These are phyloP conservation scores for Singerocomus rubriflavus DNA, from an alignment of 1,284 basidiomycete genomes.

Conservation along the genomic window DNA sequence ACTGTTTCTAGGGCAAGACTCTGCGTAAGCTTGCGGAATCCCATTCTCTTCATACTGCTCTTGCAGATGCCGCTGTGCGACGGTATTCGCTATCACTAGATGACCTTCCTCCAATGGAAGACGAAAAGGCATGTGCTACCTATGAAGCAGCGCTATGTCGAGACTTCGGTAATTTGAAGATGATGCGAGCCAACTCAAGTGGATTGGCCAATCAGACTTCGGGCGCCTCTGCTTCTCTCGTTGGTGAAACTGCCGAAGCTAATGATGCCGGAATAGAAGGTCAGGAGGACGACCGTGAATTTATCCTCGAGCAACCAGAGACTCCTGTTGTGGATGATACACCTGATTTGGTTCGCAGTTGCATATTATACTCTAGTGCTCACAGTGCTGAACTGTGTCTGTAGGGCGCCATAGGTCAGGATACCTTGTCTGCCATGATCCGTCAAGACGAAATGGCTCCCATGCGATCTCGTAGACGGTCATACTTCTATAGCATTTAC, in stretches of 20 bases:
- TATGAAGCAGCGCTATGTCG: constrained; percentile 51
- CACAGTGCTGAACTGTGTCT: constrained; percentile 10
- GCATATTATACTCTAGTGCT: constrained; percentile 1
- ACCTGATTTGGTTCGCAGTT: constrained; percentile 34
- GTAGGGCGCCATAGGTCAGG: constrained; percentile 62
- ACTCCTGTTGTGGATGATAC: constrained; percentile 10
- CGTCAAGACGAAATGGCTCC: constrained; percentile 64
- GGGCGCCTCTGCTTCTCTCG: constrained; percentile 1
- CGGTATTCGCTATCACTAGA: constrained; percentile 50
- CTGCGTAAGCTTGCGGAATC: constrained; percentile 51
- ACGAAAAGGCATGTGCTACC: constrained; percentile 39
- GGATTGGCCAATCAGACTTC: constrained; percentile 15
- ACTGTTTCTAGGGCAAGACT: constrained; percentile 53
- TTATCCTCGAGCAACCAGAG: constrained; percentile 26
- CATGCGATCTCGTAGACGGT: constrained; percentile 51
- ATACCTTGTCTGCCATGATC: constrained; percentile 64
- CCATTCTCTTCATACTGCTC: constrained; percentile 36
- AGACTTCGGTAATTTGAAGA: constrained; percentile 39
- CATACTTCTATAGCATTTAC: constrained; percentile 44
- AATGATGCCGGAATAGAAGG: constrained; percentile 15
- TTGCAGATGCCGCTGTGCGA: constrained; percentile 45
- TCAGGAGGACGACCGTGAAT: constrained; percentile 24
- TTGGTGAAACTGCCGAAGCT: constrained; percentile 10
- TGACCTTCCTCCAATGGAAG: constrained; percentile 51
- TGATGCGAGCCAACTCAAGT: constrained; percentile 23